phyloP scores from a whole-genome alignment of 352 stramenopile species.

The Blastocystis sp. region DNA sequence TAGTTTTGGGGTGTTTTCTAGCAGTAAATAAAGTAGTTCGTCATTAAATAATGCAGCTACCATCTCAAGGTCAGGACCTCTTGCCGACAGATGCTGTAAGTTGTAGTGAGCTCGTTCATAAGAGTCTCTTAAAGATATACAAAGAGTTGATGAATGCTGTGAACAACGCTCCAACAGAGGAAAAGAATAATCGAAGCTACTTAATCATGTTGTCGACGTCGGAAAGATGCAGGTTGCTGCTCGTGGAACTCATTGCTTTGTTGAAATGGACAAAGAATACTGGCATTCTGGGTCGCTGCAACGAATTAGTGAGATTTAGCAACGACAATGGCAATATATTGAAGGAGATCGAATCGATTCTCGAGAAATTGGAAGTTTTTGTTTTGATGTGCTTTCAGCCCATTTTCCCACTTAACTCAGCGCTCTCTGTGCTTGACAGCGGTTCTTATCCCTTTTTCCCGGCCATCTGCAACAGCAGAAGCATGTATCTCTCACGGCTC shows the following conservation, averaged over 20 bases:
- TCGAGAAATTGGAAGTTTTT: background rate
- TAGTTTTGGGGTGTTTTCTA: background rate
- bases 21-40: too few relatives aligned
- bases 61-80: background rate
- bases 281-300: background rate
- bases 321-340: slow-evolving; percentile 15
- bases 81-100: slow-evolving; percentile 9
- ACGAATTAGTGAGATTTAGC: background rate
- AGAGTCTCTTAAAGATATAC: background rate
- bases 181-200: background rate
- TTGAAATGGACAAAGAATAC: slow-evolving; percentile 55
- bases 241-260: slow-evolving; percentile 1
- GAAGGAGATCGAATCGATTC: background rate
- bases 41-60: background rate
- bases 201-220: background rate
- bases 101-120: background rate
- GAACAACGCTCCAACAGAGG: background rate
- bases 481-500: background rate
- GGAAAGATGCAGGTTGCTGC: background rate
- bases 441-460: slow-evolving; percentile 26
- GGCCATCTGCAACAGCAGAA: slow-evolving; percentile 1
- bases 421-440: background rate
- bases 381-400: background rate
- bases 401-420: slow-evolving; percentile 32
- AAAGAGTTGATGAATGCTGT: slow-evolving; percentile 29